Conservation (phyloP, 2,329 filamentous ascomycete genomes). For the Tolypocladium inflatum region DNA sequence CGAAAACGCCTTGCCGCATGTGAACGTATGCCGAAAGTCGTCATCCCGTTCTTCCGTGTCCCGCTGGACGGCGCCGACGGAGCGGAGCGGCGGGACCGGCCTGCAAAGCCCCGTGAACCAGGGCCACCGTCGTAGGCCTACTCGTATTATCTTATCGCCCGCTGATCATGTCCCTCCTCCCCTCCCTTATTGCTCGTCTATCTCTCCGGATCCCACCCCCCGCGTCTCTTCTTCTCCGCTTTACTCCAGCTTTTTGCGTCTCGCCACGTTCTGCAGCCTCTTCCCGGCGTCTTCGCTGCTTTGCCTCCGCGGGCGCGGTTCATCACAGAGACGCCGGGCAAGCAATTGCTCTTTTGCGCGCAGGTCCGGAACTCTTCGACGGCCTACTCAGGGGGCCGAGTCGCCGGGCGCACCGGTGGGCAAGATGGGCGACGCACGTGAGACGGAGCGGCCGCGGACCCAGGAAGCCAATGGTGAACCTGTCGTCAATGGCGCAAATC, state of each 20-base stretch:
- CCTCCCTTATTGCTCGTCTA: not conserved
- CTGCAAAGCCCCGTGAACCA: not conserved
- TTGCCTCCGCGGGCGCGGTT: not conserved
- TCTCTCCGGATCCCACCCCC: not conserved
- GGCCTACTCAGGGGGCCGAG: not conserved
- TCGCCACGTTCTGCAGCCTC: not conserved
- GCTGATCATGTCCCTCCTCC: not conserved
- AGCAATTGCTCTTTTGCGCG: too few species aligned
- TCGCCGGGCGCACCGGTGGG: not conserved
- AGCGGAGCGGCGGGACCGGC: not conserved
- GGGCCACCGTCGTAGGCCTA: too few species aligned
- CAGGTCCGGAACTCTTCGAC: not conserved
- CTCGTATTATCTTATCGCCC: not conserved
- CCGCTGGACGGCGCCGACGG: not conserved
- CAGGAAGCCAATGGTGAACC: not conserved
- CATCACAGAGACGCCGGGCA: not conserved
- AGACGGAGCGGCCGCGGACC: not conserved
- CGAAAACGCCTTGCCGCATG: not conserved
- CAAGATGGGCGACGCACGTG: not conserved
- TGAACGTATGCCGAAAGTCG: not conserved
- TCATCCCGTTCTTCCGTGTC: not conserved
- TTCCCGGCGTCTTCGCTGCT: not conserved
- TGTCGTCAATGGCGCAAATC: not conserved
- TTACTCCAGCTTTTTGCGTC: not conserved
- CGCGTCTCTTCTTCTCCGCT: not conserved